Conservation (phyloP, 2,329 filamentous ascomycete species). For the Verticillium tricorpus region DNA sequence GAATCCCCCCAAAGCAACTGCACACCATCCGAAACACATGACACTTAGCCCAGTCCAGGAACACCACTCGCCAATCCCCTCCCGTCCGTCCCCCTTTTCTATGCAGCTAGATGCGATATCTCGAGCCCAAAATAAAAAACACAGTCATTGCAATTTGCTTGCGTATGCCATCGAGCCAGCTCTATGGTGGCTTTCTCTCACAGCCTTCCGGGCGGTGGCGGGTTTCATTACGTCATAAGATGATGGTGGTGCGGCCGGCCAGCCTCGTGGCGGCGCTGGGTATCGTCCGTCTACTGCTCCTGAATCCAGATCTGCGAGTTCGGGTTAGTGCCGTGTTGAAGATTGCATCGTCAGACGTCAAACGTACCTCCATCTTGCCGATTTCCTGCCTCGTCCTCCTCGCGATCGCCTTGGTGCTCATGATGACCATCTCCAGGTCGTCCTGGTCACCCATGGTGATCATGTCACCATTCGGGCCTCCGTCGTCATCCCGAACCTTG, state of each 20-base stretch:
- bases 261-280: constrained; percentile 8
- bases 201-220: background rate
- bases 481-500: constrained; percentile 75
- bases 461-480: constrained; percentile 74
- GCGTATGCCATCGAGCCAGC: constrained; percentile 15
- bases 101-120: background rate
- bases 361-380: constrained; percentile 90
- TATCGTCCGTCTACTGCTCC: constrained; percentile 32
- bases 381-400: constrained; percentile 73
- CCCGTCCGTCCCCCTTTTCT: constrained; percentile 1
- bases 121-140: constrained; percentile 10
- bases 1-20: background rate
- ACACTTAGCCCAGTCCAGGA: background rate
- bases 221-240: constrained; percentile 24
- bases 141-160: constrained; percentile 9
- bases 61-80: background rate
- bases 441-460: constrained; percentile 97
- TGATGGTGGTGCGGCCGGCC: background rate
- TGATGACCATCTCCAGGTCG: constrained; percentile 84
- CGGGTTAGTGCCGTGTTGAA: constrained; percentile 16
- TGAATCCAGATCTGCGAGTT: constrained; percentile 42
- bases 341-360: background rate
- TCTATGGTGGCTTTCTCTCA: constrained; percentile 10
- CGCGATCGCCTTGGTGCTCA: constrained; percentile 62
- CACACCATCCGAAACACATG: background rate